Conservation (phyloP, 345 rosid genomes). For the Heritiera littoralis region DNA sequence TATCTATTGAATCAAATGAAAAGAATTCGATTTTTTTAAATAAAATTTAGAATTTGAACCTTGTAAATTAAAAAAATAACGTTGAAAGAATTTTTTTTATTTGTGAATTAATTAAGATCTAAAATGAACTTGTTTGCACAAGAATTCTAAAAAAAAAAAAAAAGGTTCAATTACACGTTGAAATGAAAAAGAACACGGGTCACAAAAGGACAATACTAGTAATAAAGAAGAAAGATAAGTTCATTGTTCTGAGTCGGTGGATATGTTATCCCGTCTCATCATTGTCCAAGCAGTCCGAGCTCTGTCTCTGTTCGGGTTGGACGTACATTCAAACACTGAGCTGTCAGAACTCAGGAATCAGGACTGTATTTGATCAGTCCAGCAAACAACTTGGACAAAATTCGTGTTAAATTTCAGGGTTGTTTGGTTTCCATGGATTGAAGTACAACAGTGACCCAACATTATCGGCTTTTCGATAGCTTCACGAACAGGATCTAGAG, state of each 20-base stretch:
- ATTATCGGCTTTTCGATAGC: not conserved
- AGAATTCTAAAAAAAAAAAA: no score
- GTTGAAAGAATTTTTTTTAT: no score
- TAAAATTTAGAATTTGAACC: no score
- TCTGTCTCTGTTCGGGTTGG: not conserved
- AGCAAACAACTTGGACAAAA: not conserved
- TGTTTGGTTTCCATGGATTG: not conserved
- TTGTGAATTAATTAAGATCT: no score
- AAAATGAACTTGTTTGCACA: no score
- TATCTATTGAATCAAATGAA: no score
- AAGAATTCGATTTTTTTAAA: no score
- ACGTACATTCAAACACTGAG: slow-evolving; percentile 35
- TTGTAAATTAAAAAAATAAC: no score
- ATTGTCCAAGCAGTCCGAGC: not conserved
- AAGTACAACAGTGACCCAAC: not conserved
- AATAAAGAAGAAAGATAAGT: no score
- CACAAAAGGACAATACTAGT: no score
- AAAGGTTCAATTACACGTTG: not conserved
- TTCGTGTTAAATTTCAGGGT: not conserved
- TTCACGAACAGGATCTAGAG: slow-evolving; percentile 1
- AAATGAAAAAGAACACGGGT: not conserved
- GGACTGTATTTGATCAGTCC: not conserved
- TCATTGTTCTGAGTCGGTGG: not conserved
- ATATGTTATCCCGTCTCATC: not conserved
- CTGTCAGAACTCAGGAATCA: slow-evolving; percentile 33